Conservation (phyloP, 1,284 basidiomycete genomes). For the Clitocybe nebularis region DNA sequence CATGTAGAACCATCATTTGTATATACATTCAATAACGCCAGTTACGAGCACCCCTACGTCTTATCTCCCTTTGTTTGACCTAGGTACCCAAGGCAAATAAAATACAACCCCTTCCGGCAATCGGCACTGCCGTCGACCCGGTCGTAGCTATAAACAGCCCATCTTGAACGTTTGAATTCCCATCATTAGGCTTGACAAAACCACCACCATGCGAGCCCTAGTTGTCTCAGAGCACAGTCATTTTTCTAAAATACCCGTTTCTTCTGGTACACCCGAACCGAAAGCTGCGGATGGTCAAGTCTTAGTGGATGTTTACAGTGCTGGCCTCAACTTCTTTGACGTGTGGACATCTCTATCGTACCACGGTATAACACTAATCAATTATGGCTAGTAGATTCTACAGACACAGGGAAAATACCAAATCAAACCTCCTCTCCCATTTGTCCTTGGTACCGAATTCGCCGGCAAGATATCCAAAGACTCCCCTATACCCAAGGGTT, state of each 20-base stretch:
- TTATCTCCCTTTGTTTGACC: no score
- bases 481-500: conserved; percentile 82
- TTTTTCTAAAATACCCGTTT: conserved; percentile 63
- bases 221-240: conserved; percentile 71
- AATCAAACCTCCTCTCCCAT: conserved; percentile 78
- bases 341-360: conserved; percentile 30
- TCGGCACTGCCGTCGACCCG: no score
- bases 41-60: not conserved
- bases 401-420: conserved; percentile 90
- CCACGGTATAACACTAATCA: not conserved
- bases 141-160: no score
- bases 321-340: conserved; percentile 80
- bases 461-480: conserved; percentile 72
- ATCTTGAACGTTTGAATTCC: not conserved
- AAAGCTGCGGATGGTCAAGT: conserved; percentile 54
- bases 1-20: conserved; percentile 10
- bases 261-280: conserved; percentile 60
- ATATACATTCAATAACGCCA: conserved; percentile 8
- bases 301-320: conserved; percentile 79
- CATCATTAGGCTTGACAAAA: conserved; percentile 28
- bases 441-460: conserved; percentile 83
- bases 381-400: conserved; percentile 54
- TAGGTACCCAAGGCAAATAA: no score
- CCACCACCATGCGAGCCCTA: conserved; percentile 70
- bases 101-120: no score